Percentiles rank a stretch among this genome's conserved stretches.
Evolutionary conservation across 139 green algal genomes (phyloP).

Genomic region (Zygnema cylindricum): DNA sequence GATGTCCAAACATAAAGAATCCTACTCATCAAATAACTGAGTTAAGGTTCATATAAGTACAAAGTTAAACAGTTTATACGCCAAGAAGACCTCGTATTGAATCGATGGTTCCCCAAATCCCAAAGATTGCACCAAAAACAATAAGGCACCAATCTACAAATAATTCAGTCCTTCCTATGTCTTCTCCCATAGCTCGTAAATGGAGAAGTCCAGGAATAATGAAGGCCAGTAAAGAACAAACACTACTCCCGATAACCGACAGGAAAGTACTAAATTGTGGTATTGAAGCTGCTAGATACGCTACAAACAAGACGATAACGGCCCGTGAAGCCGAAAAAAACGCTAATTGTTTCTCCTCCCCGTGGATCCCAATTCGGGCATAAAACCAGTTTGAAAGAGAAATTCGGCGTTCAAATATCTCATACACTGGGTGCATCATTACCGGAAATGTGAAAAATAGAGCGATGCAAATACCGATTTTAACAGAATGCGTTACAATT

Average conservation of each 20-base stretch:
- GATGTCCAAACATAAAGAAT: too few species aligned
- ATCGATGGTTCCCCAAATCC: conserved; percentile 31
- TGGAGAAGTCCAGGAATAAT: conserved; percentile 46
- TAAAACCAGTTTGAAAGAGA: conserved; percentile 3
- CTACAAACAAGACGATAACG: conserved; percentile 13
- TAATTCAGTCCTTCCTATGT: not conserved
- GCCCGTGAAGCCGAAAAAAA: not conserved
- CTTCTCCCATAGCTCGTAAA: not conserved
- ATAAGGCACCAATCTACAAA: conserved; percentile 15
- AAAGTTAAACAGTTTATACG: not conserved
- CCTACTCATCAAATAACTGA: too few species aligned
- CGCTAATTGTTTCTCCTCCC: not conserved
- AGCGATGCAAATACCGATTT: conserved; percentile 63
- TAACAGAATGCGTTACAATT: conserved; percentile 62
- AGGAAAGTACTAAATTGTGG: conserved; percentile 42
- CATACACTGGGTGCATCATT: conserved; percentile 70
- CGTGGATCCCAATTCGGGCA: conserved; percentile 3
- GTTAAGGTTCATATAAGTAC: too few species aligned
- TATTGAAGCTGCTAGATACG: not conserved
- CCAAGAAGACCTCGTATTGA: conserved; percentile 20
- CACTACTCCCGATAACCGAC: conserved; percentile 39
- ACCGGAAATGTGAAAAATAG: conserved; percentile 74
- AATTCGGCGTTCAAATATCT: conserved; percentile 15
- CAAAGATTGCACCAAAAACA: conserved; percentile 40
- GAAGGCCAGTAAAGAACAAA: conserved; percentile 52